Conservation (phyloP, 192 early-diverging fungal genomes). For the Coemansia sp. region DNA sequence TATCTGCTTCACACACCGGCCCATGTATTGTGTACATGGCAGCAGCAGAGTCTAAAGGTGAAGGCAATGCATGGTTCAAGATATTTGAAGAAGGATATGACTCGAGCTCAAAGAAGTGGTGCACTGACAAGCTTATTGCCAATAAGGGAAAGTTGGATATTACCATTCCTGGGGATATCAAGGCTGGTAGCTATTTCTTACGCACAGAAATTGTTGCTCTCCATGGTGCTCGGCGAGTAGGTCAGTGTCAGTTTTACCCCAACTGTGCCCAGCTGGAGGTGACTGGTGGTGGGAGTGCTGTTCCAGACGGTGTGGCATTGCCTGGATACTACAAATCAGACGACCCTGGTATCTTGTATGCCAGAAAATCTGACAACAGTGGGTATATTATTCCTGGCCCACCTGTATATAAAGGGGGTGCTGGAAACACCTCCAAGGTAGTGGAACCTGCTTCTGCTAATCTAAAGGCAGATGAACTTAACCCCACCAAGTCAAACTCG, state of each 20-base stretch:
- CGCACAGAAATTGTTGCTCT: slow-evolving; percentile 30
- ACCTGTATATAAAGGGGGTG: slow-evolving; percentile 1
- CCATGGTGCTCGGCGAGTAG: slow-evolving; percentile 5
- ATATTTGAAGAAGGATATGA: slow-evolving; percentile 34
- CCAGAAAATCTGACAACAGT: not conserved
- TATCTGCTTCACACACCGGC: slow-evolving; percentile 19
- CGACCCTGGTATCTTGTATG: slow-evolving; percentile 21
- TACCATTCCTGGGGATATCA: slow-evolving; percentile 24
- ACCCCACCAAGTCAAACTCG: no score
- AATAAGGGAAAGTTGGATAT: slow-evolving; percentile 24
- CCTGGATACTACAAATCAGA: slow-evolving; percentile 20
- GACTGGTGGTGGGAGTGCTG: slow-evolving; percentile 9
- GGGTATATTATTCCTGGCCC: slow-evolving; percentile 14
- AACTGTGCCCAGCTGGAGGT: slow-evolving; percentile 26
- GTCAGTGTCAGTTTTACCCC: slow-evolving; percentile 18
- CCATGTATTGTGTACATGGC: slow-evolving; percentile 35
- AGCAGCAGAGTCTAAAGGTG: slow-evolving; percentile 14
- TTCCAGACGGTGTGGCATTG: slow-evolving; percentile 23
- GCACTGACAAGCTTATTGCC: slow-evolving; percentile 24
- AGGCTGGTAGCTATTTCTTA: slow-evolving; percentile 20
- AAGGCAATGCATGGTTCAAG: slow-evolving; percentile 35
- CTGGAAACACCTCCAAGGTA: not conserved
- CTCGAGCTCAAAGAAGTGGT: slow-evolving; percentile 25
- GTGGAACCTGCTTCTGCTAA: no score
- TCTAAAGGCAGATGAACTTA: no score